Base-by-base conservation (phyloP, 2,329 filamentous ascomycete species). In the Calonectria fujianensis region DNA sequence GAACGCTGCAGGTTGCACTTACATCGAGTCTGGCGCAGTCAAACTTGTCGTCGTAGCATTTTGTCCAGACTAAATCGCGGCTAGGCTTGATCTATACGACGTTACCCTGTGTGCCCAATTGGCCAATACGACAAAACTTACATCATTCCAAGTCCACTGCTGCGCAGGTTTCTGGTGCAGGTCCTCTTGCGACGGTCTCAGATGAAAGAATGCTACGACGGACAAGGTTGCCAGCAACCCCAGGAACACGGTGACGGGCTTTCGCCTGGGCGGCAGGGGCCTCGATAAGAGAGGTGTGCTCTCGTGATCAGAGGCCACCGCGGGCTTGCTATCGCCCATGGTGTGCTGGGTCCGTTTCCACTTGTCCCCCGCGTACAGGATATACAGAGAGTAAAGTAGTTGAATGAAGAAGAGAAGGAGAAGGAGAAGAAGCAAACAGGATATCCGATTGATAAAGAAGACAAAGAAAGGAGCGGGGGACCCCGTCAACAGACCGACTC, bases 1-100 rank as follows among this genome's bases (percentile, higher is more conserved):
- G 18, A 61, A 13, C 41, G 24, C 4, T 20, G 31, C 24, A n/a
- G 29, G 4, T 0, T 54, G 14, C 52, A 77, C 80, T 76, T 59
- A 84, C 84, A 59, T 85, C 82, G 1, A 85, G 77, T 59, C 84
- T 82, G 6, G 84, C 83, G 72, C 84, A 85, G 48, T 85, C 80
- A 35, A 82, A 82, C 9, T 73, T 61, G 16, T 69, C 75, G 1
- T 81, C 77, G 68, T 85, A 85, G 66, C 83, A 85, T n/a, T 70
- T 39, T 67, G 83, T 78, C 83, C 83, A 85, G 18, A 74, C 75
- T 20, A 85, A 70, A n/a, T 77, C 73, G 11, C 73, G 72, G 31
- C 80, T 82, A 50, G 84, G 82, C 31, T 80, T 77, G 50, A 84
- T 75, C 84, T 91, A 85, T 45, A n/a, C 11, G 16, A 18, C 20